A percentile compares a stretch with the other conserved stretches of the same genome.
These are phyloP conservation scores for Tillandsia fasciculata DNA, from an alignment of 176 grass and related monocot genomes.

Conservation along the genomic window DNA sequence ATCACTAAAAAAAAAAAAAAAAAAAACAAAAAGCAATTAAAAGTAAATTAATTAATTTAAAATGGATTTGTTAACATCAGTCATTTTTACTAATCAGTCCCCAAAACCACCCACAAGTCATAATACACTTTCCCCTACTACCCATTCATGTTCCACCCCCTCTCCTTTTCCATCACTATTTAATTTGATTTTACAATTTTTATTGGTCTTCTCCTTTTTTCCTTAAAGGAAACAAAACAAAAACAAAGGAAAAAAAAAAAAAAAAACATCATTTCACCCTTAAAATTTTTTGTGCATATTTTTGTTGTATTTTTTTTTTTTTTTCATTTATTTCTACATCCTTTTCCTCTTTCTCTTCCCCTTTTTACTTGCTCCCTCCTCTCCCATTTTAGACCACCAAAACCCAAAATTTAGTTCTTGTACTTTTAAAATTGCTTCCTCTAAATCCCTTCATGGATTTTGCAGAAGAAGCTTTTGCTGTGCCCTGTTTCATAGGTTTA, in stretches of 20 bases:
- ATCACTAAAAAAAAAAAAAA: too few species aligned
- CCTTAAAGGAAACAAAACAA: not conserved
- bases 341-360: slow-evolving; percentile 19
- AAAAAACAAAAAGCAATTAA: too few species aligned
- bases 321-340: slow-evolving; percentile 40
- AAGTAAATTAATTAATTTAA: too few species aligned
- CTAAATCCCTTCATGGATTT: slow-evolving; percentile 11
- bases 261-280: slow-evolving; percentile 17
- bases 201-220: not conserved
- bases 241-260: too few species aligned
- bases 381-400: slow-evolving; percentile 30
- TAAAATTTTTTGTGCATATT: slow-evolving; percentile 28
- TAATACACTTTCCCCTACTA: not conserved
- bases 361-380: slow-evolving; percentile 21
- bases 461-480: slow-evolving; percentile 21
- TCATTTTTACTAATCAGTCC: too few species aligned
- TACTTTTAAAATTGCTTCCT: not conserved
- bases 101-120: too few species aligned
- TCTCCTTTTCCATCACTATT: not conserved
- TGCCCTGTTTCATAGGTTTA: slow-evolving; percentile 12
- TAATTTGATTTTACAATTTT: not conserved
- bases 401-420: slow-evolving; percentile 29
- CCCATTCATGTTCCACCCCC: not conserved
- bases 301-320: slow-evolving; percentile 17
- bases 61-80: too few species aligned